Evolutionary conservation across 371 early-diverging fungal genomes (phyloP).

Genomic region (Amoeboaphelidium protococcarum): DNA sequence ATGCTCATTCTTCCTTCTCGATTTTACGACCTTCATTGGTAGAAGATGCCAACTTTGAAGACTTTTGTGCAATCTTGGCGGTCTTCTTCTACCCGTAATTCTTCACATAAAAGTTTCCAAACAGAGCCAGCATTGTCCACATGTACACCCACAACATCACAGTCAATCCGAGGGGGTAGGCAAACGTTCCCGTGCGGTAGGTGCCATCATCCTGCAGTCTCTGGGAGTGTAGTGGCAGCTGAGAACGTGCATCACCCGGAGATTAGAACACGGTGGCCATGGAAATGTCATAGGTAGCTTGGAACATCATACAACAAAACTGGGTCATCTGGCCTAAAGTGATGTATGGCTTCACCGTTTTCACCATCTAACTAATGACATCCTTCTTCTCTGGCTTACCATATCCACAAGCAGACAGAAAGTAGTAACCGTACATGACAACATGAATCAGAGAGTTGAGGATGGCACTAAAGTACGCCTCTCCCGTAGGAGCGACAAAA

Average conservation of each 20-base stretch:
- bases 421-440: conserved; percentile 33
- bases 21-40: neutral
- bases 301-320: conserved; percentile 24
- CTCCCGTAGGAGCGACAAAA: conserved; percentile 25
- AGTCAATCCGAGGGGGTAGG: conserved; percentile 19
- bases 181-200: neutral
- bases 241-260: too few species aligned
- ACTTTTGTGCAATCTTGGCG: neutral
- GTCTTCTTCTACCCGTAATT: neutral
- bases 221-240: too few species aligned
- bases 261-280: too few species aligned
- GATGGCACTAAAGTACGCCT: conserved; percentile 24
- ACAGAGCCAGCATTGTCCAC: conserved; percentile 28
- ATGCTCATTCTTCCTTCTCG: neutral
- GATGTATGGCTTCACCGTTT: conserved; percentile 13
- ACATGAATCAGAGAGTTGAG: conserved; percentile 33
- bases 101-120: conserved; percentile 21
- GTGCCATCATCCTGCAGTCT: too few species aligned
- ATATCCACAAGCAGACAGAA: conserved; percentile 15
- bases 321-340: conserved; percentile 30
- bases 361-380: neutral
- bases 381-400: conserved; percentile 6
- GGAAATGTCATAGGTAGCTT: conserved; percentile 6
- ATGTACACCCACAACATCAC: conserved; percentile 28
- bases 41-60: neutral